Percentiles rank a stretch among this genome's conserved stretches.
Evolutionary conservation across 805 yeast species (phyloP).

Genomic region (Komagataella phaffii): DNA sequence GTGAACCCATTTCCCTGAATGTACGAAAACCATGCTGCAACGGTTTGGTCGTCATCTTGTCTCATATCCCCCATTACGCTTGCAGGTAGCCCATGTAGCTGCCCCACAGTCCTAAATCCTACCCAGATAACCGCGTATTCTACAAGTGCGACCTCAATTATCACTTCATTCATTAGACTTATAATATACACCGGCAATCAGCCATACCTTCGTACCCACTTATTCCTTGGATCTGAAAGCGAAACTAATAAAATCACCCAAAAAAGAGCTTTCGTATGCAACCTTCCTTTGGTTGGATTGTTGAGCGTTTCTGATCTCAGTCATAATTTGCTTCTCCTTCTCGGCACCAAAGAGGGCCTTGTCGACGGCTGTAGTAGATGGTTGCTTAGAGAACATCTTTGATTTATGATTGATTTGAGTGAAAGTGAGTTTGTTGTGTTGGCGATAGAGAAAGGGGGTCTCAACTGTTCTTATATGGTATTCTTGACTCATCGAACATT

Average conservation of each 20-base stretch:
- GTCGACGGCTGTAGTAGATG: not conserved
- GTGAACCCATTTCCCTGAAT: not conserved
- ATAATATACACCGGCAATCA: not conserved
- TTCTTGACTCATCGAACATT: not conserved
- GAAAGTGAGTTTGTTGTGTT: not conserved
- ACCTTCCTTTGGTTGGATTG: slow-evolving; percentile 9
- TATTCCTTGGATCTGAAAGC: slow-evolving; percentile 10
- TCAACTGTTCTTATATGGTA: not conserved
- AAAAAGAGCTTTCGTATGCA: slow-evolving; percentile 14
- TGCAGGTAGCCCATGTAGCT: not conserved
- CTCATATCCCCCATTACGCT: not conserved
- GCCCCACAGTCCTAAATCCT: not conserved
- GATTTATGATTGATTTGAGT: not conserved
- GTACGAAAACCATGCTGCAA: not conserved
- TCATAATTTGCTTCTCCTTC: slow-evolving; percentile 24
- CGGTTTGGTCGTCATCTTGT: not conserved
- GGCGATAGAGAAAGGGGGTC: not conserved
- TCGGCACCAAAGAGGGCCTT: slow-evolving; percentile 19
- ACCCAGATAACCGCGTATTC: no score
- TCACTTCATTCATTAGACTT: not conserved
- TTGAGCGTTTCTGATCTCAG: slow-evolving; percentile 18
- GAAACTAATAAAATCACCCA: slow-evolving; percentile 18
- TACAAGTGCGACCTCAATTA: not conserved
- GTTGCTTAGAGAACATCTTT: not conserved
- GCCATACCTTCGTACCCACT: not conserved